Evolutionary conservation across 106 monocot genomes (phyloP).

Genomic region (Posidonia australis): DNA sequence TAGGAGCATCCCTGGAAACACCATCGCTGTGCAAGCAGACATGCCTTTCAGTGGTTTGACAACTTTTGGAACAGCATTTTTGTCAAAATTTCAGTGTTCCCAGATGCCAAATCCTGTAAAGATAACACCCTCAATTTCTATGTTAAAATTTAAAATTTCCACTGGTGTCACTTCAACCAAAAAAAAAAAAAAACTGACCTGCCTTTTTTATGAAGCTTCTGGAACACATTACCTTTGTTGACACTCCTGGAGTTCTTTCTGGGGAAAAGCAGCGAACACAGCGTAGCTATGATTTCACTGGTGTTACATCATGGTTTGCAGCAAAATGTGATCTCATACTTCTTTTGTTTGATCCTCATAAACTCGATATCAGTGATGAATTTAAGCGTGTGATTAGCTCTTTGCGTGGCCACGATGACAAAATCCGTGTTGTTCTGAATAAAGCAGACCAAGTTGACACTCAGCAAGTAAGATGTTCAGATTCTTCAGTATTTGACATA

Average conservation of each 20-base stretch:
- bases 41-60: conserved; percentile 88
- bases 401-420: conserved; percentile 90
- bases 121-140: conserved; percentile 8
- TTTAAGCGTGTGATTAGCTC: conserved; percentile 94
- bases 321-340: conserved; percentile 94
- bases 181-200: background rate
- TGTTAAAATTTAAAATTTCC: background rate
- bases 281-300: conserved; percentile 95
- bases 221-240: conserved; percentile 92
- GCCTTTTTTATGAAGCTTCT: conserved; percentile 46
- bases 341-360: conserved; percentile 94
- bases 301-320: conserved; percentile 98
- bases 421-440: conserved; percentile 92
- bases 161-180: background rate
- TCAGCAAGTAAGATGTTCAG: conserved; percentile 44
- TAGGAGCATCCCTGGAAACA: conserved; percentile 89
- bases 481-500: background rate
- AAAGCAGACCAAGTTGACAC: conserved; percentile 96
- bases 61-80: conserved; percentile 75
- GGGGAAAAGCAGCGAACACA: conserved; percentile 95
- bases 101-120: conserved; percentile 96
- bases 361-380: conserved; percentile 96
- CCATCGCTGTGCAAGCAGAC: conserved; percentile 96
- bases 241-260: conserved; percentile 93
- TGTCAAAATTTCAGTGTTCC: conserved; percentile 93